Conservation (phyloP, 352 stramenopile species). For the Albugo laibachii region DNA sequence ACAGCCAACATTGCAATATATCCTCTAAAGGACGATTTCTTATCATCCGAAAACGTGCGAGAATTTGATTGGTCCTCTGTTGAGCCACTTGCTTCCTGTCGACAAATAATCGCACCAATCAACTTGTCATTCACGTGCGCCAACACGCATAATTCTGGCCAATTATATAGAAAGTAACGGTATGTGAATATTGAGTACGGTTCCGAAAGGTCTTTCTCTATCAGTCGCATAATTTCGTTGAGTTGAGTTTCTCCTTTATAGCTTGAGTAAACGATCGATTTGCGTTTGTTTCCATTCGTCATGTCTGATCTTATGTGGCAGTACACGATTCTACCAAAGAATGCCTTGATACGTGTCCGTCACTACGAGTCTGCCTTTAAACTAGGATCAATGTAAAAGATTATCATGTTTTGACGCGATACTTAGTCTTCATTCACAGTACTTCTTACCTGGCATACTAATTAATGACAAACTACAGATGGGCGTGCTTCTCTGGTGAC, state of each 20-base stretch:
- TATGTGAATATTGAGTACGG: conserved; percentile 94
- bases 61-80: conserved; percentile 1
- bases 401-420: too few species aligned
- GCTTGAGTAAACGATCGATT: conserved; percentile 29
- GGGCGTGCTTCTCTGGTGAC: too few species aligned
- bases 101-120: conserved; percentile 84
- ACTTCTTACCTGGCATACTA: too few species aligned
- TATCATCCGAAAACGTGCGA: conserved; percentile 3
- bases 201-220: conserved; percentile 88
- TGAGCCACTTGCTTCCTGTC: conserved; percentile 33
- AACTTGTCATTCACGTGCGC: conserved; percentile 69
- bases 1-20: conserved; percentile 94
- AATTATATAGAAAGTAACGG: conserved; percentile 92
- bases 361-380: too few species aligned
- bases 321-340: too few species aligned
- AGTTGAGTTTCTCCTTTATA: conserved; percentile 82
- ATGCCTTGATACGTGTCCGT: too few species aligned
- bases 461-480: too few species aligned
- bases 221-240: conserved; percentile 81
- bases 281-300: conserved; percentile 3
- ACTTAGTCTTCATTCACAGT: too few species aligned
- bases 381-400: too few species aligned
- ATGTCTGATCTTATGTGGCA: too few species aligned
- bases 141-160: conserved; percentile 83
- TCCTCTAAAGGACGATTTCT: conserved; percentile 33